These are phyloP conservation scores for Arabidopsis arenosa DNA, from an alignment of 345 rosid genomes.

Conservation along the genomic window DNA sequence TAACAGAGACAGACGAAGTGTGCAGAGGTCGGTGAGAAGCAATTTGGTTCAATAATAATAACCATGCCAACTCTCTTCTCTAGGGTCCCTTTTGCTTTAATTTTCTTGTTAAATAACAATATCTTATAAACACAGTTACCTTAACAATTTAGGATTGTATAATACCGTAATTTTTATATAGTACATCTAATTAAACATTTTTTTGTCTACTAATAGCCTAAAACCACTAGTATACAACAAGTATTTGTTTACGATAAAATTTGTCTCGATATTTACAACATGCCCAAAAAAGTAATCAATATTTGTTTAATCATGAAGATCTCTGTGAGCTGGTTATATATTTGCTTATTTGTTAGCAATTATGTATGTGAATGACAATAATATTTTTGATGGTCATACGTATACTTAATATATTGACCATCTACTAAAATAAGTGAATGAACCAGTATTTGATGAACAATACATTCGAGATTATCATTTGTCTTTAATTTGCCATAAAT, in stretches of 20 bases:
- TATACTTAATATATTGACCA: too few species aligned
- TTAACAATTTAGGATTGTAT: background rate
- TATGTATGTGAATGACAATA: background rate
- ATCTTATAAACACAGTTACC: background rate
- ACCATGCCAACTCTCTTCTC: conserved; percentile 37
- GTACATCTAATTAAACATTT: background rate
- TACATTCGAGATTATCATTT: too few species aligned
- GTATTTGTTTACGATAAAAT: background rate
- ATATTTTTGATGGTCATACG: background rate
- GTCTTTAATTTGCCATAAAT: too few species aligned
- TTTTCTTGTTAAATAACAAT: background rate
- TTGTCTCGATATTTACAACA: background rate
- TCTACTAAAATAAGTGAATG: too few species aligned
- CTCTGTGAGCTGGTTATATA: background rate
- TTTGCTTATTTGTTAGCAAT: background rate
- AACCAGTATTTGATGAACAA: too few species aligned
- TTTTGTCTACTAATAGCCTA: background rate
- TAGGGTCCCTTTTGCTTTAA: conserved; percentile 36
- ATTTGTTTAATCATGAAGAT: background rate
- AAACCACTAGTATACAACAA: background rate
- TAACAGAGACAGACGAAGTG: conserved; percentile 41
- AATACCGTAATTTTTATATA: background rate
- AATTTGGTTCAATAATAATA: conserved; percentile 17
- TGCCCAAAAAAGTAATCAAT: background rate
- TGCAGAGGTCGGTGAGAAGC: conserved; percentile 44